Evolutionary conservation across 1,139 yeast genomes (phyloP), one percentile per base, ranked within the genome.

Genomic region (Debaryomyces subglobosus): DNA sequence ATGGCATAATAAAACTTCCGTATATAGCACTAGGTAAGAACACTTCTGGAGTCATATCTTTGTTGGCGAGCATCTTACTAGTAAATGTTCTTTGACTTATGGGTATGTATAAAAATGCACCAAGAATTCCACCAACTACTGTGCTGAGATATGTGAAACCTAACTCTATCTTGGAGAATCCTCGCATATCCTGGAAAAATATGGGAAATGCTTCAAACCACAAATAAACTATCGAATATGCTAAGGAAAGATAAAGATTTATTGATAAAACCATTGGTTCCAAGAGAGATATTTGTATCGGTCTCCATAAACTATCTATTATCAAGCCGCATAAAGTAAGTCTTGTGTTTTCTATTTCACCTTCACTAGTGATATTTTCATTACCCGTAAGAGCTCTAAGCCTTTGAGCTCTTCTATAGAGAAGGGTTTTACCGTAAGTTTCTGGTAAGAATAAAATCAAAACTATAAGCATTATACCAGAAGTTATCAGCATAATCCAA

Each of bases 401-500:
- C 6, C 27, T 59, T 47, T 59, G 53, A 1, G 76, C 77, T 51
- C 68, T 71, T 53, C 77, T 62, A 49, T 59, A 60, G 44, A 72
- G 57, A 12, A 72, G 54, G 10, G 77, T 69, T 49, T 65, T 65
- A 4, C 60, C 62, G 49, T 58, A 71, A n/a, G 72, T 56, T 54
- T 72, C 78, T 9, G 77, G 77, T 34, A 72, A 62, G 32, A 63
- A 52, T 48, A 65, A 63, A 5, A 62, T 53, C 39, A 69, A 59
- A 5, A 61, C 34, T 3, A 68, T 29, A 30, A 70, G 61, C 13
- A 63, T 51, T 16, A 57, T 32, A 15, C 74, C 76, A 27, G 68
- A 58, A 18, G 65, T 47, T 39, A 70, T 68, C 39, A 62, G 57
- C 61, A 72, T 58, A 51, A 71, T 69, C 76, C 77, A 70, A 53